Evolutionary conservation across 2,329 filamentous ascomycete species (phyloP), one percentile per base, ranked within the genome.

Genomic region (Arthrobotrys musiformis): DNA sequence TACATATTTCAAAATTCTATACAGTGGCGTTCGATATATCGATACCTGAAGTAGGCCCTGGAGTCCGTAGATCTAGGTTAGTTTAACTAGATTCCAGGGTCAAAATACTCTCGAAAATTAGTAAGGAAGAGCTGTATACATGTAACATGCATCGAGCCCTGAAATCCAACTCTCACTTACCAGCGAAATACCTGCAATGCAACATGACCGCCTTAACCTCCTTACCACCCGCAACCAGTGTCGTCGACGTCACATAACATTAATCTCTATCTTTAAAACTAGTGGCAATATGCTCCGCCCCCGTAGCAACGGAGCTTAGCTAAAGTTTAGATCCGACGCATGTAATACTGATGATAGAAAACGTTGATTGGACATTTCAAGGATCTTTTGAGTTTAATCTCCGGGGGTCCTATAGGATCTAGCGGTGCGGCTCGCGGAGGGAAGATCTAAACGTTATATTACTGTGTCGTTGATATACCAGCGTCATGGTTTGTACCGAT

Each of bases 381-480:
- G 13, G n/a, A n/a, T n/a, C n/a, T n/a, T n/a, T n/a, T n/a, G n/a
- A n/a, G n/a, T n/a, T n/a, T n/a, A n/a, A n/a, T 4, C 8, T 52
- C 24, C 48, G 13, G 2, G 11, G 11, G 26, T 48, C 11, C 44
- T 8, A 26, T 2, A 5, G 4, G 8, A 11, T 26, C 19, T 26
- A 4, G 15, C 19, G 7, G 9, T 35, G 50, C 50, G 50, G 50
- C 50, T 56, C 50, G 13, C 17, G 15, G 17, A 28, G 19, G 5
- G 48, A 30, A 28, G 26, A 52, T 52, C 48, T 30, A 24, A 52
- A 52, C 48, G 48, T 52, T 52, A 52, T 54, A 35, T n/a, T 2
- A 9, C 15, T 42, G 15, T 42, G 13, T 4, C 17, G 15, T 15
- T n/a, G 11, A 13, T 8, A 42, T n/a, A 15, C 37, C 30, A 33